Evolutionary conservation across 2,329 filamentous ascomycete genomes (phyloP), one percentile per base, ranked within the genome.

Genomic region (Chaetomium olivaceum): DNA sequence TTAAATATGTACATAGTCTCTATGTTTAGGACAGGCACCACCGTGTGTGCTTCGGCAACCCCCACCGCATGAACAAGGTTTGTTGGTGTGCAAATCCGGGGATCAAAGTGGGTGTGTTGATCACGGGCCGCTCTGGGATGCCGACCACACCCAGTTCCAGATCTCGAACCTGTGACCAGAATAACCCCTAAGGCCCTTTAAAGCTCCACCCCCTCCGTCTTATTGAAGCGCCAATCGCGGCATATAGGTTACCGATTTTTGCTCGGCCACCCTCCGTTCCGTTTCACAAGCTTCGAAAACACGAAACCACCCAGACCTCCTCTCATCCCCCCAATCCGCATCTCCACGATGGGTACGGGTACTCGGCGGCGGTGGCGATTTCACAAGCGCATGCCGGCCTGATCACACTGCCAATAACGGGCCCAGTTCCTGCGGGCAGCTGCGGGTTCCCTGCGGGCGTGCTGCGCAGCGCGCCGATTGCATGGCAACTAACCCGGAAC

Each of bases 41-140:
- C 39, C 39, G 39, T 43, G 39, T 43, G 36, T 39, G 36, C 36
- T 33, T 58, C 43, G 54, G 63, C 27, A 25, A 43, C 60, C 60
- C 39, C 57, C 56, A 60, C 58, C 48, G 48, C 14, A 12, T 46
- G 50, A 36, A 48, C 43, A 14, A 39, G 52, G 59, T 39, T 39
- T 33, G 48, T 39, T 43, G 52, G 46, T 33, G 36, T 12, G 33
- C 21, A 57, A 63, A 68, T 63, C 66, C 48, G 60, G 66, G 63
- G 57, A 50, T 29, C 60, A 59, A 23, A 56, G 61, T 36, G 62
- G 55, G 62, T 55, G 58, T 62, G 66, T 56, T 64, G 63, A 66
- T 66, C 63, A n/a, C 60, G 61, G 57, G 36, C 58, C 63, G 66
- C 39, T 21, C 8, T 57, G 16, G 31, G 52, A 25, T 64, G 61